Percentiles rank a stretch among this genome's conserved stretches.
Evolutionary conservation across 1,139 yeast genomes (phyloP).

Genomic region (Magnusiomyces ingens): DNA sequence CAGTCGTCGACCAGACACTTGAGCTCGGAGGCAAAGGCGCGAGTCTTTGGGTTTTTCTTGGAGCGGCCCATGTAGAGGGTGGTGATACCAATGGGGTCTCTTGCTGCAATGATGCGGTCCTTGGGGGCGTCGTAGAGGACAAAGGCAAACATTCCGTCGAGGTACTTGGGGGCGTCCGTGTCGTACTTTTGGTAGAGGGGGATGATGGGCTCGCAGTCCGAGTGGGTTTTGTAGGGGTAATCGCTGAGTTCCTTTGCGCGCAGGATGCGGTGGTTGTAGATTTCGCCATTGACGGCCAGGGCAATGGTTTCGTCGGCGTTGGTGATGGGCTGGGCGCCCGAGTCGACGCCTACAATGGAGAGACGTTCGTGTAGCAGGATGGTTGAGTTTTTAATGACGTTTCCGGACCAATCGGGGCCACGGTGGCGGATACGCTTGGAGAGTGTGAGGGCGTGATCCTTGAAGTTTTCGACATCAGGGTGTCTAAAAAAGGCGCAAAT

Average conservation of each 20-base stretch:
- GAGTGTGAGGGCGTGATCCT: slow-evolving; percentile 79
- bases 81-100: slow-evolving; percentile 98
- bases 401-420: slow-evolving; percentile 98
- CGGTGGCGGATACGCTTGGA: slow-evolving; percentile 92
- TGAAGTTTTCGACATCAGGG: slow-evolving; percentile 72
- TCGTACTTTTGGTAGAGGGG: slow-evolving; percentile 85
- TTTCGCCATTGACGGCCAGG: slow-evolving; percentile 93
- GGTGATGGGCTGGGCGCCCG: slow-evolving; percentile 97
- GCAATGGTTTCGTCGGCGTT: slow-evolving; percentile 67
- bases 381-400: slow-evolving; percentile 68
- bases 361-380: slow-evolving; percentile 87
- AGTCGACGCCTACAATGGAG: slow-evolving; percentile 82
- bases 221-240: slow-evolving; percentile 74
- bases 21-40: slow-evolving; percentile 88
- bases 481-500: slow-evolving; percentile 88
- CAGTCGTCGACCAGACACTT: slow-evolving; percentile 92
- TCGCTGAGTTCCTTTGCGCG: slow-evolving; percentile 59
- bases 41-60: slow-evolving; percentile 61
- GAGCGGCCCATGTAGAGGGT: slow-evolving; percentile 92
- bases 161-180: slow-evolving; percentile 79
- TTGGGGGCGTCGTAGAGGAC: slow-evolving; percentile 75
- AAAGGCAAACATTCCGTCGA: slow-evolving; percentile 98
- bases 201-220: slow-evolving; percentile 96
- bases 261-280: slow-evolving; percentile 88
- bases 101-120: slow-evolving; percentile 90